These are phyloP conservation scores for Kodamaea laetipori DNA, from an alignment of 805 yeast genomes.

Conservation along the genomic window DNA sequence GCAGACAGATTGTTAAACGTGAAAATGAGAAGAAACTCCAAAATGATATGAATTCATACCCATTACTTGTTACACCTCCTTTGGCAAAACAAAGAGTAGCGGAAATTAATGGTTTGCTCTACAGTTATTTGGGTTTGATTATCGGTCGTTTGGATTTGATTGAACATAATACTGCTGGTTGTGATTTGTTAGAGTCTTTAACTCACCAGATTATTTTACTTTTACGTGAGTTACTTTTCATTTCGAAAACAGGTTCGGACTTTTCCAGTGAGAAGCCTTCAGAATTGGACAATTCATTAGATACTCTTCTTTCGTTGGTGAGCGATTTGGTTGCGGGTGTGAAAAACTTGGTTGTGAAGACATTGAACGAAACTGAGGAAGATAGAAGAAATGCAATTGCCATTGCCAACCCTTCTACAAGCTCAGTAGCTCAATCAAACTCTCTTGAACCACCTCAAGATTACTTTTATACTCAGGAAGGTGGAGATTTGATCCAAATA, in stretches of 20 bases:
- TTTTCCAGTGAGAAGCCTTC: constrained; percentile 40
- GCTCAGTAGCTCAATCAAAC: neutral
- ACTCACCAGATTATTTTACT: constrained; percentile 69
- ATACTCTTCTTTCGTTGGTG: constrained; percentile 58
- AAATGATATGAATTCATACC: constrained; percentile 43
- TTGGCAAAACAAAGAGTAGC: constrained; percentile 61
- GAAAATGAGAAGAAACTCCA: constrained; percentile 37
- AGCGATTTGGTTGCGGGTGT: constrained; percentile 67
- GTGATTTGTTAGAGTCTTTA: constrained; percentile 64
- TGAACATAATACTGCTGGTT: constrained; percentile 71
- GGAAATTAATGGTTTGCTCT: constrained; percentile 62
- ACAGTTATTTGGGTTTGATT: constrained; percentile 63
- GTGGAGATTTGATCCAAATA: constrained; percentile 61
- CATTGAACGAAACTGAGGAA: constrained; percentile 45
- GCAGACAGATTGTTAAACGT: constrained; percentile 45
- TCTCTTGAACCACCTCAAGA: constrained; percentile 5
- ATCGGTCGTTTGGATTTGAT: constrained; percentile 78
- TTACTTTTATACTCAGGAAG: constrained; percentile 66
- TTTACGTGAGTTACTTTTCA: constrained; percentile 61
- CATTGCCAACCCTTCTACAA: neutral
- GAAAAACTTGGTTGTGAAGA: constrained; percentile 59
- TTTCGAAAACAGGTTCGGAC: constrained; percentile 53
- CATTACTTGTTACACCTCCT: constrained; percentile 57
- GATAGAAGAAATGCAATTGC: constrained; percentile 26
- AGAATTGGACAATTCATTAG: constrained; percentile 53